Base-by-base conservation (phyloP, 1,284 basidiomycete species). In the Trametes pubescens region DNA sequence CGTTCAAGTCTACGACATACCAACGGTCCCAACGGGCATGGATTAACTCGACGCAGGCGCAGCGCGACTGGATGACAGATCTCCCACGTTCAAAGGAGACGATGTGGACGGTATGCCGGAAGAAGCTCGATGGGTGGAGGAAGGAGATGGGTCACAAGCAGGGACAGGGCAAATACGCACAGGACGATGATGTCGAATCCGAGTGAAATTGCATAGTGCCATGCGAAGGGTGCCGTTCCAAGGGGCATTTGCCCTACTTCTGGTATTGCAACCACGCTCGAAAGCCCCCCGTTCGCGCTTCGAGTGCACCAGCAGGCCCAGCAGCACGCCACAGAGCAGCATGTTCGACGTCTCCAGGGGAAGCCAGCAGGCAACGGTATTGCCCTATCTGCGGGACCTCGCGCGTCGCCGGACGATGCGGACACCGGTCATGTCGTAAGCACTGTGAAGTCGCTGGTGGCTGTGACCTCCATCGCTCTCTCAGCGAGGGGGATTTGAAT, bases 21-120 rank as follows among this genome's bases (percentile, higher is more conserved):
- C 72, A 57, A 74, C 72, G 0, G 65, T 59, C 4, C 56, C 53
- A 2, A 68, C 37, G 0, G 80, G 61, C 63, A 80, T 78, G 0
- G 72, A 66, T 26, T 59, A 81, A 0, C 34, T 18, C 0, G 66
- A 61, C 0, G 5, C 22, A 57, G 29, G 29, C n/a, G 13, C 22
- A 57, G 44, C 55, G 46, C 22, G 16, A 46, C 0, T 35, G 44
- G 44, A 34, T 57, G 7, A 34, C 21, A 5, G 9, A 57, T 6
- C 44, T 29, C 0, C 55, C 55, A 5, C 43, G 55, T 1, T 5
- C 43, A 9, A 44, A 44, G 43, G n/a, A 44, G 3, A n/a, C 11
- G 4, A 21, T 10, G 3, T 44, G 43, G 43, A 44, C 43, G 43
- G 43, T 10, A 18, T 18, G 43, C 18, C n/a, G n/a, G n/a, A 44